Percentiles rank a stretch among this genome's conserved stretches.
These are phyloP conservation scores for Agaricus subrufescens DNA, from an alignment of 768 basidiomycete genomes.

Conservation along the genomic window DNA sequence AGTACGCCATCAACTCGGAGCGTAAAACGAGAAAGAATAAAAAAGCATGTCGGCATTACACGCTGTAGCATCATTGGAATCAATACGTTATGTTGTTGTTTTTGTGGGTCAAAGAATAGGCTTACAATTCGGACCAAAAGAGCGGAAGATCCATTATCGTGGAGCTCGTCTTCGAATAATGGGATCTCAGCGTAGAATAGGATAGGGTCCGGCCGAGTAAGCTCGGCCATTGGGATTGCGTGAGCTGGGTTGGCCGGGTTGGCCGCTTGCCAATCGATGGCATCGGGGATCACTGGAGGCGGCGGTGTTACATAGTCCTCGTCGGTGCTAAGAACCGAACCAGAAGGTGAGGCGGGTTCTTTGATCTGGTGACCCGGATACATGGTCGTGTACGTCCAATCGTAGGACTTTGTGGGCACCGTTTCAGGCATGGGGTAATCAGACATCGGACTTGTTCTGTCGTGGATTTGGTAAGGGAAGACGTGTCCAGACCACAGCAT, in stretches of 20 bases:
- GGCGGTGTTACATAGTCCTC: conserved; percentile 14
- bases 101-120: conserved; percentile 10
- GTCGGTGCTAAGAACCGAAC: conserved; percentile 8
- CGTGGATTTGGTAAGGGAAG: not conserved
- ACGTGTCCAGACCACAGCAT: conserved; percentile 13
- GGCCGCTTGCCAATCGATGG: conserved; percentile 43
- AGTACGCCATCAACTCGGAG: conserved; percentile 93
- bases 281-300: conserved; percentile 14
- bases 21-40: conserved; percentile 87
- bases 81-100: not conserved
- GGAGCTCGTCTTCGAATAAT: conserved; percentile 93
- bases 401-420: conserved; percentile 79
- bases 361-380: conserved; percentile 60
- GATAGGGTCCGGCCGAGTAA: conserved; percentile 90
- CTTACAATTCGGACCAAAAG: conserved; percentile 84
- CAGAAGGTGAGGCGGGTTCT: conserved; percentile 9
- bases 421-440: conserved; percentile 64
- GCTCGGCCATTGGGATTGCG: conserved; percentile 76
- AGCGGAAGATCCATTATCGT: conserved; percentile 91
- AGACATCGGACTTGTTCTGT: conserved; percentile 66
- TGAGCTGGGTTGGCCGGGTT: conserved; percentile 55
- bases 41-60: conserved; percentile 95
- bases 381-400: conserved; percentile 96
- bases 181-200: conserved; percentile 97
- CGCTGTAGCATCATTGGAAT: conserved; percentile 45